These are phyloP conservation scores for Sordaria brevicollis DNA, from an alignment of 495 filamentous ascomycete genomes.

Conservation along the genomic window DNA sequence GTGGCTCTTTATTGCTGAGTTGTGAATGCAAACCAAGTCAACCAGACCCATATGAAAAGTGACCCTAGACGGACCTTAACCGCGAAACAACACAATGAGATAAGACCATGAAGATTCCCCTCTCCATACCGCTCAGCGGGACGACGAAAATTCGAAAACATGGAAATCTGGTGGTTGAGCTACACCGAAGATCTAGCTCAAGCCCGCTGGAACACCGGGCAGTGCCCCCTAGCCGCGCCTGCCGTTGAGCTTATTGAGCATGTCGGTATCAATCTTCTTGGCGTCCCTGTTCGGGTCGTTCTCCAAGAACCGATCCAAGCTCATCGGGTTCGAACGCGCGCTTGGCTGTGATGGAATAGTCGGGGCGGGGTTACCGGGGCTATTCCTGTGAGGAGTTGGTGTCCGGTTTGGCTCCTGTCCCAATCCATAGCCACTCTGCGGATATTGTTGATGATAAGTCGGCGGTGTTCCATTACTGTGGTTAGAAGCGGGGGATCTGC, in stretches of 20 bases:
- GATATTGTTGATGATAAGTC: conserved; percentile 19
- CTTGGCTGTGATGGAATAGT: background rate
- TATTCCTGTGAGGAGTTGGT: conserved; percentile 17
- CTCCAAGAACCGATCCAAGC: conserved; percentile 32
- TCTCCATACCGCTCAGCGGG: background rate
- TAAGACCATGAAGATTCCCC: background rate
- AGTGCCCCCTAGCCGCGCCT: conserved; percentile 7
- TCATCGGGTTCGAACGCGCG: conserved; percentile 27
- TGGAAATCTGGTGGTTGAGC: background rate
- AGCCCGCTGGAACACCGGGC: background rate
- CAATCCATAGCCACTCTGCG: conserved; percentile 13
- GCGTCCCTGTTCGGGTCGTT: conserved; percentile 9
- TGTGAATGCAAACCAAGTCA: background rate
- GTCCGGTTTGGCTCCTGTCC: conserved; percentile 14
- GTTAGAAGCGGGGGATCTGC: conserved; percentile 35
- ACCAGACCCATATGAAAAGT: background rate
- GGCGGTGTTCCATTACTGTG: conserved; percentile 31
- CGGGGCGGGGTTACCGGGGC: conserved; percentile 10
- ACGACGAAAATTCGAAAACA: background rate
- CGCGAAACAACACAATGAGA: background rate
- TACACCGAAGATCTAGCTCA: background rate
- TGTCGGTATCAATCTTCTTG: conserved; percentile 33
- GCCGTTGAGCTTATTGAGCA: conserved; percentile 29
- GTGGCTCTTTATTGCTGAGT: background rate
- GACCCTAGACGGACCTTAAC: background rate